Evolutionary conservation across 2,329 filamentous ascomycete species (phyloP).

Genomic region (Pezicula neosporulosa): DNA sequence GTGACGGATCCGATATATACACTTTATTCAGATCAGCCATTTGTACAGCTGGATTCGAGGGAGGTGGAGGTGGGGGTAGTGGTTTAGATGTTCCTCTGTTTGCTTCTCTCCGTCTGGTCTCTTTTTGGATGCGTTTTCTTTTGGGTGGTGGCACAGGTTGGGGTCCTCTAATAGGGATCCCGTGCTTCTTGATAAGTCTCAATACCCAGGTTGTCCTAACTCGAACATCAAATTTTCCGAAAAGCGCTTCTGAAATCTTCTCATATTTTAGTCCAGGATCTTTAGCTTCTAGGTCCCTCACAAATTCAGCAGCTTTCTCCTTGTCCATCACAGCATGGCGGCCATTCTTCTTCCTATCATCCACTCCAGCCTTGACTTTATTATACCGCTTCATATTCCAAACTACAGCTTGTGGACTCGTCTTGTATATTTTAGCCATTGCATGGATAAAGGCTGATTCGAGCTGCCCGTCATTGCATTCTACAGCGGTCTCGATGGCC

Average conservation of each 20-base stretch:
- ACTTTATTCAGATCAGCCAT: not conserved
- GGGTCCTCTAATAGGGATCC: not conserved
- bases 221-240: not conserved
- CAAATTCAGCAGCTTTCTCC: slow-evolving; percentile 5
- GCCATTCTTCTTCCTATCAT: slow-evolving; percentile 5
- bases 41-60: not conserved
- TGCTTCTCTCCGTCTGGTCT: not conserved
- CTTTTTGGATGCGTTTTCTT: not conserved
- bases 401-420: slow-evolving; percentile 7
- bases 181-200: not conserved
- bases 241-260: not conserved
- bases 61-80: too few species aligned
- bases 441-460: slow-evolving; percentile 9
- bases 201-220: not conserved
- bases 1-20: not conserved
- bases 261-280: not conserved
- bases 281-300: not conserved
- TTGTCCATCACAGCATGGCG: slow-evolving; percentile 7
- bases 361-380: slow-evolving; percentile 5
- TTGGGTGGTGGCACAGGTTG: not conserved
- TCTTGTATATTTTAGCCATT: slow-evolving; percentile 8
- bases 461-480: slow-evolving; percentile 5
- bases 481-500: slow-evolving; percentile 6
- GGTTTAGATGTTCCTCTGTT: too few species aligned
- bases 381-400: slow-evolving; percentile 9